A percentile compares a stretch with the other conserved stretches of the same genome.
These are phyloP conservation scores for Pythium phragmitis DNA, from an alignment of 352 stramenopile genomes.

Conservation along the genomic window DNA sequence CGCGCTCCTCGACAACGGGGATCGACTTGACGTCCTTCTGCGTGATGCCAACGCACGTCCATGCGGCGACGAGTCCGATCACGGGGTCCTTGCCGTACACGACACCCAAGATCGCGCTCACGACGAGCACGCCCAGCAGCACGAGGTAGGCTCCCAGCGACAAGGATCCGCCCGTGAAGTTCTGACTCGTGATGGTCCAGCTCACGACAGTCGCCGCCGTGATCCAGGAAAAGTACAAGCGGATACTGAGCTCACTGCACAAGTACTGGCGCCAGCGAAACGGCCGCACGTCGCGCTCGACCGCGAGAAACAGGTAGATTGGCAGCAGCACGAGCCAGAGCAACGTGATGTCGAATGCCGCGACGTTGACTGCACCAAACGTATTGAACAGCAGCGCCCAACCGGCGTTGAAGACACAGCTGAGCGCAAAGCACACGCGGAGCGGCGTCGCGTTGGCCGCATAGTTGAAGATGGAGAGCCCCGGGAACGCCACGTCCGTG, in stretches of 20 bases:
- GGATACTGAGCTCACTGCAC: constrained; percentile 59
- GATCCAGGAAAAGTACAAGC: constrained; percentile 67
- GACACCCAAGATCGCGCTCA: constrained; percentile 41
- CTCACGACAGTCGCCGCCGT: constrained; percentile 48
- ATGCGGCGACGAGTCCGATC: constrained; percentile 50
- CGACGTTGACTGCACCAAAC: constrained; percentile 33
- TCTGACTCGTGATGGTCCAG: constrained; percentile 54
- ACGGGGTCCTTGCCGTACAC: constrained; percentile 53
- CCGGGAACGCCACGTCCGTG: constrained; percentile 51
- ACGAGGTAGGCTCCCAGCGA: constrained; percentile 42
- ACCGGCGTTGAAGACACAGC: constrained; percentile 44
- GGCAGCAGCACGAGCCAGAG: constrained; percentile 57
- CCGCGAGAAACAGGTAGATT: constrained; percentile 67
- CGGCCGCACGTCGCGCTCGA: constrained; percentile 43
- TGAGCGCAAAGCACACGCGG: constrained; percentile 54
- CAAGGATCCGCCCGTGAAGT: constrained; percentile 36
- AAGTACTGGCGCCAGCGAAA: constrained; percentile 57
- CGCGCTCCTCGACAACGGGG: constrained; percentile 13
- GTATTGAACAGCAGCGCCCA: constrained; percentile 57
- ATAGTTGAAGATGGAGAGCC: constrained; percentile 46
- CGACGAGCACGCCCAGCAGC: constrained; percentile 45
- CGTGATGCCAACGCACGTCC: constrained; percentile 49
- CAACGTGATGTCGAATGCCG: constrained; percentile 48
- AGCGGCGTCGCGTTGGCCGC: constrained; percentile 43
- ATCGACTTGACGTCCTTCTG: constrained; percentile 37